phyloP scores from a whole-genome alignment of 129 eudicot genomes.

The Artemisia annua region DNA sequence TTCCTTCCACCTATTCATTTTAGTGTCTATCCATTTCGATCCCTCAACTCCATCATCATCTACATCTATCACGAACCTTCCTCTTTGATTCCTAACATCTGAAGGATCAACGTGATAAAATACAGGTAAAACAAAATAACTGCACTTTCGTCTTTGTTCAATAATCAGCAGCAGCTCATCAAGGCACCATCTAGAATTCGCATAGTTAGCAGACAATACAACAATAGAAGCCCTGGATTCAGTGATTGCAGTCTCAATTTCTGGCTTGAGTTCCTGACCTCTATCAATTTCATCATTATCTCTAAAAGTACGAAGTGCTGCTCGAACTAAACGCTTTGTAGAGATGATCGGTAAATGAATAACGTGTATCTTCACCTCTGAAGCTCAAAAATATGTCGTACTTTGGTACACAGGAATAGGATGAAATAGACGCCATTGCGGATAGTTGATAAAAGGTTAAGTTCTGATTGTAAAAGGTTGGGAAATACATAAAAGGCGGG shows the following conservation, averaged over 20 bases:
- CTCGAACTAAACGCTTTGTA: no score
- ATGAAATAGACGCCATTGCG: no score
- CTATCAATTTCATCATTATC: no score
- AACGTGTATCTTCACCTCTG: no score
- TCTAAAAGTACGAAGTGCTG: no score
- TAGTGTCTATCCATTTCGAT: neutral
- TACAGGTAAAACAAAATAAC: neutral
- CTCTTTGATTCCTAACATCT: neutral
- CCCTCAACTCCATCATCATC: no score
- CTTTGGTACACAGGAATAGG: neutral
- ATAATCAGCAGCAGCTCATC: conserved; percentile 1
- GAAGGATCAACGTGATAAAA: neutral
- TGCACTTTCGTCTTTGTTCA: neutral
- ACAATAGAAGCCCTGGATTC: neutral
- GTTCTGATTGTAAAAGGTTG: no score
- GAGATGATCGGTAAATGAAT: no score
- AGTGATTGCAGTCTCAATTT: neutral
- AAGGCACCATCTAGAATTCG: neutral
- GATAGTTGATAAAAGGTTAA: no score
- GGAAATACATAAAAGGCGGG: no score
- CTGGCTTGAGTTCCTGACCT: no score
- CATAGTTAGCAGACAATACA: neutral
- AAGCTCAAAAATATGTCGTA: neutral
- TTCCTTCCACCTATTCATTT: neutral
- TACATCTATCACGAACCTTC: neutral